Evolutionary conservation across 2,329 filamentous ascomycete genomes (phyloP), one percentile per base, ranked within the genome.

Genomic region (Talaromyces sp.): DNA sequence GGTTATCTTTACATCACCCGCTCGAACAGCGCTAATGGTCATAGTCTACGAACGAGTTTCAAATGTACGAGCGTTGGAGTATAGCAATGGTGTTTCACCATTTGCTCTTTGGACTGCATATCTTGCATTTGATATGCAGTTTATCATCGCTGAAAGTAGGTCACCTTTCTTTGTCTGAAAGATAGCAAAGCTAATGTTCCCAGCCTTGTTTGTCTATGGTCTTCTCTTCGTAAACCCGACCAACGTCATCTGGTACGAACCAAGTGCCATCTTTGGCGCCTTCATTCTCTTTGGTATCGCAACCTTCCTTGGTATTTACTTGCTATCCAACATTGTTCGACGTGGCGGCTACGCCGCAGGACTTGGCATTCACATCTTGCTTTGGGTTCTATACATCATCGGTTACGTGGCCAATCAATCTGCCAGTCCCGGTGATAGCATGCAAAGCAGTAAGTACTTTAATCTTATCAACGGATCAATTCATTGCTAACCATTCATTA

Each of bases 31-130:
- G n/a, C 46, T 41, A 6, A 40, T 14, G 6, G n/a, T 19, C n/a
- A 91, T 0, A 96, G 90, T n/a, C 78, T 89, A 24, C 20, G 92
- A 97, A 71, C 82, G 91, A 22, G 77, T 91, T 10, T 79, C 86
- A 45, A 88, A 91, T 58, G 90, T 97, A 20, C 84, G 92, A 47
- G 88, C 89, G 14, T 77, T 97, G 27, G 88, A 97, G 70, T 97
- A 96, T 73, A 95, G 90, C 49, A 97, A 96, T 66, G 92, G 92
- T 42, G 91, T 96, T 24, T 82, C 89, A 11, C 87, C 89, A 0
- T 77, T 89, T 8, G 90, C 91, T 0, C 77, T 97, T 1, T 97
- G 93, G 92, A 73, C 90, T 4, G 90, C 92, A 1, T 95, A 97
- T 66, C 79, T 88, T 1, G 66, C 79, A 0, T 96, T 96, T 65